Conservation (phyloP, 352 stramenopile species). For the Stramenopiles sp. region DNA sequence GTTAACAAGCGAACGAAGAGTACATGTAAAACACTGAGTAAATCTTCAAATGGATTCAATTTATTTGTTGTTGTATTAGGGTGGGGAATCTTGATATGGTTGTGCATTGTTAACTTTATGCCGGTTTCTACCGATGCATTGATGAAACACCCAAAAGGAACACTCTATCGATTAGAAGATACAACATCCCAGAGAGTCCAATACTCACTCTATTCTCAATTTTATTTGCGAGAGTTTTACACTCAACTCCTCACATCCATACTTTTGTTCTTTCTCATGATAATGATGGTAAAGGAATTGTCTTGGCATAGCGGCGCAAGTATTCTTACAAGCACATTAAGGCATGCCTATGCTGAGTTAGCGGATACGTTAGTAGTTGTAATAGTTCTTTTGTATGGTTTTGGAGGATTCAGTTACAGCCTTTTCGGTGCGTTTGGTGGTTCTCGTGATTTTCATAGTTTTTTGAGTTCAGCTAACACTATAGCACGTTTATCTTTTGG, state of each 20-base stretch:
- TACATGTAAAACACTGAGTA: not conserved
- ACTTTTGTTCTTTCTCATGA: too few species aligned
- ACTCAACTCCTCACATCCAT: too few species aligned
- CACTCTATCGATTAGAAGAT: not conserved
- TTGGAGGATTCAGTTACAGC: not conserved
- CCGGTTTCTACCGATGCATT: not conserved
- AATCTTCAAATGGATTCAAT: not conserved
- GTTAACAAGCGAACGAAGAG: too few species aligned
- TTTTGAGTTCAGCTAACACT: not conserved
- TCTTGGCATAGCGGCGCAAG: slow-evolving; percentile 9
- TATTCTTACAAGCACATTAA: not conserved
- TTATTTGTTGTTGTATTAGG: not conserved
- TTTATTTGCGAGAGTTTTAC: not conserved
- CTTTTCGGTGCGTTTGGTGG: not conserved
- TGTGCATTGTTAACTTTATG: not conserved
- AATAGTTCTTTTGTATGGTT: not conserved
- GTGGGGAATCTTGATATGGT: not conserved
- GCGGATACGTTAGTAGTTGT: not conserved
- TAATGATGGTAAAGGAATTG: slow-evolving; percentile 5
- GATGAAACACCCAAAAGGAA: not conserved
- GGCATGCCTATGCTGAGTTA: not conserved
- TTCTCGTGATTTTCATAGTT: not conserved
- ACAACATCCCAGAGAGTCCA: too few species aligned
- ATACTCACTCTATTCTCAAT: not conserved
- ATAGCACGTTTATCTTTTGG: slow-evolving; percentile 7